These are phyloP conservation scores for Penicillium maclennaniae DNA, from an alignment of 495 filamentous ascomycete genomes.

Conservation along the genomic window DNA sequence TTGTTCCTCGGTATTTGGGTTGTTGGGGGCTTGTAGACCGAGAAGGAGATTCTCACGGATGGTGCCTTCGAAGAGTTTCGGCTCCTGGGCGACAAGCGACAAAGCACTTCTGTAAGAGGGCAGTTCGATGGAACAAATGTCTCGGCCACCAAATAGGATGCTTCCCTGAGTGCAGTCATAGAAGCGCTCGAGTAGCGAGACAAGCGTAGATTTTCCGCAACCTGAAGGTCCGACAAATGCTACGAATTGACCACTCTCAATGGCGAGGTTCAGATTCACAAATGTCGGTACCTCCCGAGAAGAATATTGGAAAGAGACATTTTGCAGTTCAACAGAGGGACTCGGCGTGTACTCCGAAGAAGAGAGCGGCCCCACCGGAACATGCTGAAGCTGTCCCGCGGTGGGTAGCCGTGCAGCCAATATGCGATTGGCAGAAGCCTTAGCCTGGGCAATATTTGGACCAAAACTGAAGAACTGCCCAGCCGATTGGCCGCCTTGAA, in stretches of 20 bases:
- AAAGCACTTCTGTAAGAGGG: conserved; percentile 22
- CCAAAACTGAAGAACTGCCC: conserved; percentile 51
- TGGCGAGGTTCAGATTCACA: conserved; percentile 32
- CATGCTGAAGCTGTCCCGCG: not conserved
- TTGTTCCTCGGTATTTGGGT: conserved; percentile 8
- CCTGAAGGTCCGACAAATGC: conserved; percentile 56
- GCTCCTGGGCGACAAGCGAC: conserved; percentile 41
- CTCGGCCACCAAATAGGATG: conserved; percentile 24
- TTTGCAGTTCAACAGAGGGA: conserved; percentile 33
- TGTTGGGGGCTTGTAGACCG: conserved; percentile 7
- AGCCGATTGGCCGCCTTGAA: conserved; percentile 53
- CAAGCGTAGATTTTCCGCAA: conserved; percentile 54
- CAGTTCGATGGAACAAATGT: conserved; percentile 14
- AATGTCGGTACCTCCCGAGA: conserved; percentile 52
- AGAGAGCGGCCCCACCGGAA: not conserved
- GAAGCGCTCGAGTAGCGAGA: conserved; percentile 53
- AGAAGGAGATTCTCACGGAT: conserved; percentile 47
- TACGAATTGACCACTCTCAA: conserved; percentile 54
- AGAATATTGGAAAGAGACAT: conserved; percentile 58
- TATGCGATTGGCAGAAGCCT: conserved; percentile 53
- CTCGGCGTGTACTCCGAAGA: too few relatives aligned
- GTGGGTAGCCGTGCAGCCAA: conserved; percentile 15
- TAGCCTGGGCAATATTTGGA: conserved; percentile 53
- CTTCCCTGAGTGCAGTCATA: conserved; percentile 40
- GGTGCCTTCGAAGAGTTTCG: conserved; percentile 38